Evolutionary conservation across 257 asterid species (phyloP), one percentile per base, ranked within the genome.

Genomic region (Paulownia fortunei): DNA sequence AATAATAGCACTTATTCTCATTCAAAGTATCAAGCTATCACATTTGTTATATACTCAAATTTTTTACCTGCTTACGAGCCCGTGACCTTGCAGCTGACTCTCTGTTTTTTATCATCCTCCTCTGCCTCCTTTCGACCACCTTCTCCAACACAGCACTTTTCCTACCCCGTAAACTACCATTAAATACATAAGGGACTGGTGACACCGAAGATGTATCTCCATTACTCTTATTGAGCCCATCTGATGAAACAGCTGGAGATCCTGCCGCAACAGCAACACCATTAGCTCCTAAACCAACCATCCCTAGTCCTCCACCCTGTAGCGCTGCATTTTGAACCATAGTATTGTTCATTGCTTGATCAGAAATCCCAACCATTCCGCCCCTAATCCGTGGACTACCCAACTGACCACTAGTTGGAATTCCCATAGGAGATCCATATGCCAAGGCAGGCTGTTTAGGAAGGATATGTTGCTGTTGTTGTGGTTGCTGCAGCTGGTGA

Each of bases 11-110:
- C 18, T 36, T 26, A 10, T 49, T 44, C 19, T 37, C 24, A 12
- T 58, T 60, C 13, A 46, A 34, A 69, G 21, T 8, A 19, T 11
- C 73, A 18, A 72, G 15, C 19, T n/a, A 24, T 26, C 64, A 36
- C 55, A 64, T 63, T 64, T 2, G 3, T 27, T 15, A 64, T 8
- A 6, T 39, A 56, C 11, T n/a, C 21, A 5, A 68, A 23, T n/a
- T n/a, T n/a, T 62, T 80, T 80, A 92, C 98, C 98, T 92, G 98
- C 75, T 92, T 92, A 55, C 98, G 92, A 69, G 97, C 97, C 46
- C 98, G 86, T 63, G 98, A 92, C 70, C 98, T 86, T 21, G 98
- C 97, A 81, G 98, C 98, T 8, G 98, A 92, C 79, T 92, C 97
- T 76, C 98, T 69, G 75, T 92, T 92, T 81, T 92, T 92, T 30